These are phyloP conservation scores for Amanita inopinata DNA, from an alignment of 768 basidiomycete species.

Conservation along the genomic window DNA sequence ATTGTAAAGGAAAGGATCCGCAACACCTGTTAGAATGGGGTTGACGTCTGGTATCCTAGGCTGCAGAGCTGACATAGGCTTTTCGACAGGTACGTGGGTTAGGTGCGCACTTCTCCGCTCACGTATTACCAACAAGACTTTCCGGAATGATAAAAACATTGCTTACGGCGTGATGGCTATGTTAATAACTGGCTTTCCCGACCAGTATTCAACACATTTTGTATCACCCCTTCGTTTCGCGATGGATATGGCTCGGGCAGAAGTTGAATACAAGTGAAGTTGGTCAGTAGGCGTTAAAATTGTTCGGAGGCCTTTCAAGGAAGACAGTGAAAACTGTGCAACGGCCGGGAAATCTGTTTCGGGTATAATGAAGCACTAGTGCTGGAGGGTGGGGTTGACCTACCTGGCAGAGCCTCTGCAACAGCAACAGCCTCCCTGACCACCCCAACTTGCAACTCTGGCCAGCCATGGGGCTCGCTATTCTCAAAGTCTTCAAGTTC, in stretches of 20 bases:
- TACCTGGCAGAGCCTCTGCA: slow-evolving; percentile 86
- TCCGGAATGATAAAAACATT: background rate
- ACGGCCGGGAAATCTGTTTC: slow-evolving; percentile 70
- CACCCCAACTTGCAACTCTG: slow-evolving; percentile 89
- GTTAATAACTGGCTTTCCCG: slow-evolving; percentile 69
- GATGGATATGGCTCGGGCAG: slow-evolving; percentile 61
- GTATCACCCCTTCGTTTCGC: slow-evolving; percentile 71
- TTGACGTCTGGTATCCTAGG: slow-evolving; percentile 27
- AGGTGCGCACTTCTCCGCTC: slow-evolving; percentile 47
- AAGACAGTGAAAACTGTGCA: slow-evolving; percentile 83
- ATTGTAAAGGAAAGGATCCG: slow-evolving; percentile 88
- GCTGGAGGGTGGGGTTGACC: slow-evolving; percentile 14
- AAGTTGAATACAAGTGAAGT: slow-evolving; percentile 63
- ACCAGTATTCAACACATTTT: slow-evolving; percentile 76
- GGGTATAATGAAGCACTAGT: slow-evolving; percentile 7
- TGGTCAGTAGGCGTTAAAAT: slow-evolving; percentile 74
- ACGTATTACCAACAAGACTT: background rate
- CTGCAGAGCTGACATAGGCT: slow-evolving; percentile 47
- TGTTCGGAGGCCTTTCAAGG: slow-evolving; percentile 62
- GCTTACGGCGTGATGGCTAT: slow-evolving; percentile 71
- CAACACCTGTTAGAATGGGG: slow-evolving; percentile 46
- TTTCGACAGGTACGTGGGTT: slow-evolving; percentile 65
- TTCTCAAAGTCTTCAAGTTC: slow-evolving; percentile 23
- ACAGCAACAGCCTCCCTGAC: slow-evolving; percentile 87
- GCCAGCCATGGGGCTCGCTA: slow-evolving; percentile 76